Evolutionary conservation across 2,329 filamentous ascomycete genomes (phyloP).

Genomic region (Aspergillus amoenus): DNA sequence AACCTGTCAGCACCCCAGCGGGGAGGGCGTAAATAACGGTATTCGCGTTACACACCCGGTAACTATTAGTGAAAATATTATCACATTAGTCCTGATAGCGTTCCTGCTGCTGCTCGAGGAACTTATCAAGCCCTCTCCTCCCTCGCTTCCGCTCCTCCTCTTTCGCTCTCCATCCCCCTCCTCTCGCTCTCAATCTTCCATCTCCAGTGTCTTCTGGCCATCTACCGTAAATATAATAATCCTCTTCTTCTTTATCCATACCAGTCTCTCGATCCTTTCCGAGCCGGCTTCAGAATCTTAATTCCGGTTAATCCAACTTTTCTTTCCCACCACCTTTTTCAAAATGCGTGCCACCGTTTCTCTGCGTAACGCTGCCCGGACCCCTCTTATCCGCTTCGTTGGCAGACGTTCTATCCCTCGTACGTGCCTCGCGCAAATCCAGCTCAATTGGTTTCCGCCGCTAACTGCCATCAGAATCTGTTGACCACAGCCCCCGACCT

Average conservation of each 20-base stretch:
- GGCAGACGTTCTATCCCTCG: slow-evolving; percentile 48
- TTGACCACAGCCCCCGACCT: slow-evolving; percentile 57
- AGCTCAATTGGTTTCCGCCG: not conserved
- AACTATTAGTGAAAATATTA: not conserved
- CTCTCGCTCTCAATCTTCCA: slow-evolving; percentile 14
- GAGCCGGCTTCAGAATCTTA: not conserved
- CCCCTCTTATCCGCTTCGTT: slow-evolving; percentile 51
- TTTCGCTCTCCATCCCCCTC: slow-evolving; percentile 14
- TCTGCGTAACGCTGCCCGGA: slow-evolving; percentile 43
- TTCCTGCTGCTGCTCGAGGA: not conserved
- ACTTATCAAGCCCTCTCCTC: slow-evolving; percentile 6
- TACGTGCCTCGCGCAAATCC: slow-evolving; percentile 27
- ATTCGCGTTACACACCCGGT: not conserved
- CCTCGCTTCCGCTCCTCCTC: slow-evolving; percentile 17
- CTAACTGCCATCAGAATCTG: slow-evolving; percentile 32
- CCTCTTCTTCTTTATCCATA: not conserved
- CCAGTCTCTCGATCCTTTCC: not conserved
- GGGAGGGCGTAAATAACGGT: not conserved
- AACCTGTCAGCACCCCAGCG: slow-evolving; percentile 1
- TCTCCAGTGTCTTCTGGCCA: not conserved
- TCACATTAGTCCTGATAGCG: not conserved
- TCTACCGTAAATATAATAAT: slow-evolving; percentile 7
- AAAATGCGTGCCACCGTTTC: slow-evolving; percentile 45
- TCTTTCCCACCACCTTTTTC: slow-evolving; percentile 13
- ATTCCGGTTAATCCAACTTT: not conserved